Conservation (phyloP, 768 basidiomycete species). For the Boletus vinaceobasis region DNA sequence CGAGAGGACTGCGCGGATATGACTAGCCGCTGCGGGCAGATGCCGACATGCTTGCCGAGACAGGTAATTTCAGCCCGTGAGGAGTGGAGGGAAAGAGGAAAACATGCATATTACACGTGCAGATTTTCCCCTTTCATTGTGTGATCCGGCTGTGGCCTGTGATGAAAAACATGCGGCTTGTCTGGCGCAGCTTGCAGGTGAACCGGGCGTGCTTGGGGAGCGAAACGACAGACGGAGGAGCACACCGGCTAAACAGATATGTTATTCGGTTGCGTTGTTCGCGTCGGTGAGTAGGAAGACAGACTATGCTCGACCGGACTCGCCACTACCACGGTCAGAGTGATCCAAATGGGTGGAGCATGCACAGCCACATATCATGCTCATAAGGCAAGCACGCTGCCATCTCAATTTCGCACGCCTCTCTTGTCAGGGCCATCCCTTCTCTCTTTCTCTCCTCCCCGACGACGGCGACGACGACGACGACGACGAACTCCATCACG, state of each 20-base stretch:
- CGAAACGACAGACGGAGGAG: neutral
- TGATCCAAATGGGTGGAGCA: neutral
- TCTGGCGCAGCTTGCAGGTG: conserved; percentile 11
- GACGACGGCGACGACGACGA: conserved; percentile 34
- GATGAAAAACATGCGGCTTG: conserved; percentile 19
- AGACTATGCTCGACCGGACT: neutral
- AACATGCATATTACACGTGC: conserved; percentile 26
- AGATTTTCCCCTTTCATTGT: conserved; percentile 15
- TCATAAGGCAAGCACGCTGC: conserved; percentile 31
- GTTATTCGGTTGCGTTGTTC: conserved; percentile 8
- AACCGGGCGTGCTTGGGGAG: conserved; percentile 17
- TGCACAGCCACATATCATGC: conserved; percentile 30
- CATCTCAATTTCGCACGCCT: conserved; percentile 30
- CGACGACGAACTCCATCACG: conserved; percentile 17
- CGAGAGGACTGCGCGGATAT: conserved; percentile 9
- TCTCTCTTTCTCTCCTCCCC: conserved; percentile 20
- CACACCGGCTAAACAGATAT: neutral
- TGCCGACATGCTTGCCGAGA: conserved; percentile 13
- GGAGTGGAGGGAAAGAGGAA: conserved; percentile 11
- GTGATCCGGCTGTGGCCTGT: conserved; percentile 21
- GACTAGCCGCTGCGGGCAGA: conserved; percentile 1
- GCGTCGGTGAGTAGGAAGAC: neutral
- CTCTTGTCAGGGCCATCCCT: conserved; percentile 19
- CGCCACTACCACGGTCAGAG: neutral
- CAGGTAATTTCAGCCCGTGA: neutral